Conservation (phyloP, 805 yeast genomes). For the Nakazawaea peltata region DNA sequence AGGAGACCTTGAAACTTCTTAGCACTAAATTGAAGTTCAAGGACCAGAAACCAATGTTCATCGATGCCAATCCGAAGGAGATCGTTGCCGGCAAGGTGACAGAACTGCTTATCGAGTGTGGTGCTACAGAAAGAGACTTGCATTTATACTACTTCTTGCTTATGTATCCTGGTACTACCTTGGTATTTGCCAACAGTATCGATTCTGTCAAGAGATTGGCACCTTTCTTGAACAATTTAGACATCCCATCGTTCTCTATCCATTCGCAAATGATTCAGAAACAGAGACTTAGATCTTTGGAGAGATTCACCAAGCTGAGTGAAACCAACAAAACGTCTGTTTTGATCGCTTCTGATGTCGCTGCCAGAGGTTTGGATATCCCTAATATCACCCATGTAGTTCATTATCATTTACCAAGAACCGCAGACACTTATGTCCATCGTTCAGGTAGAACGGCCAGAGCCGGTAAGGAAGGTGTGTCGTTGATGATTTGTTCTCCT, state of each 20-base stretch:
- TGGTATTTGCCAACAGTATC: constrained; percentile 92
- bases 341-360: constrained; percentile 91
- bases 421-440: constrained; percentile 92
- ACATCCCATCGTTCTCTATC: constrained; percentile 62
- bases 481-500: constrained; percentile 87
- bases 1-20: constrained; percentile 55
- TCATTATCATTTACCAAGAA: constrained; percentile 90
- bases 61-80: constrained; percentile 85
- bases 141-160: constrained; percentile 81
- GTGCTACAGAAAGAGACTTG: constrained; percentile 82
- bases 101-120: constrained; percentile 89
- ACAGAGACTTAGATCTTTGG: constrained; percentile 80
- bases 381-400: constrained; percentile 88
- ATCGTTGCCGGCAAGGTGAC: constrained; percentile 65
- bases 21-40: constrained; percentile 65
- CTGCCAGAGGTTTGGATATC: constrained; percentile 96
- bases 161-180: constrained; percentile 81
- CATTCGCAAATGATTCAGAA: constrained; percentile 96
- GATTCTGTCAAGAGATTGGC: constrained; percentile 86
- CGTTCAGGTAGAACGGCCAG: constrained; percentile 99
- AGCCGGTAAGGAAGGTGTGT: constrained; percentile 91
- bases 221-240: constrained; percentile 64
- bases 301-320: constrained; percentile 59
- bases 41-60: constrained; percentile 54
- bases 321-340: constrained; percentile 49